Evolutionary conservation across 495 filamentous ascomycete genomes (phyloP), one percentile per base, ranked within the genome.

Genomic region (Cercophora sp.): DNA sequence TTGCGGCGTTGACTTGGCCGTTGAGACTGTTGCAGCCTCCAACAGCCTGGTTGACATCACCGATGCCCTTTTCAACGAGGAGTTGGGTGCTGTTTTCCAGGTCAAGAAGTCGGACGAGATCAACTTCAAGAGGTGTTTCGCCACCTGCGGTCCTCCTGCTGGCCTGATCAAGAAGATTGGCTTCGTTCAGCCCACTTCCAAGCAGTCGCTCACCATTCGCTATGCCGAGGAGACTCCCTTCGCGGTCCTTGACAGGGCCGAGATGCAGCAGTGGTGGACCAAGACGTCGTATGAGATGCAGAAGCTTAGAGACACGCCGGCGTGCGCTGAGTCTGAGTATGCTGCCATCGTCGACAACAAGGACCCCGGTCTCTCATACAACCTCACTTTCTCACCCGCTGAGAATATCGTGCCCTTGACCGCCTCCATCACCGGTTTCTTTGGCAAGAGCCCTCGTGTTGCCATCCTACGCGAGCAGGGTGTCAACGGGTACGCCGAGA

Each of bases 21-120:
- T 96, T 54, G 91, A 96, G 64, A 79, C 75, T 35, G 76, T 95
- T 41, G 61, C 79, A 1, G 68, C 69, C 18, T 78, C 73, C 16
- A 74, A 71, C 48, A 75, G 85, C 40, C 69, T 84, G 18, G 67
- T 73, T 10, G 80, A 87, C 61, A 64, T 94, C 41, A 69, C 94
- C 3, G 81, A 86, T 47, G 79, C 86, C 1, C 79, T 98, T 5
- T 97, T 98, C 78, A 96, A 88, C 61, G 94, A 97, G 65, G 93
- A 97, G 67, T 80, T 98, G n/a, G 92, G 92, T 51, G 93, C 91
- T 15, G 87, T 98, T 26, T 97, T 97, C 80, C 92, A 98, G 63
- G 85, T 97, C 29, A 84, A 87, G 37, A 87, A 86, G 67, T 79
- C 82, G 18, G 83, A 96, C 56, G 87, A 95, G 62, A 86, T 77